phyloP scores from a whole-genome alignment of 164 flowering plant species.

The Chloranthus sessilifolius region DNA sequence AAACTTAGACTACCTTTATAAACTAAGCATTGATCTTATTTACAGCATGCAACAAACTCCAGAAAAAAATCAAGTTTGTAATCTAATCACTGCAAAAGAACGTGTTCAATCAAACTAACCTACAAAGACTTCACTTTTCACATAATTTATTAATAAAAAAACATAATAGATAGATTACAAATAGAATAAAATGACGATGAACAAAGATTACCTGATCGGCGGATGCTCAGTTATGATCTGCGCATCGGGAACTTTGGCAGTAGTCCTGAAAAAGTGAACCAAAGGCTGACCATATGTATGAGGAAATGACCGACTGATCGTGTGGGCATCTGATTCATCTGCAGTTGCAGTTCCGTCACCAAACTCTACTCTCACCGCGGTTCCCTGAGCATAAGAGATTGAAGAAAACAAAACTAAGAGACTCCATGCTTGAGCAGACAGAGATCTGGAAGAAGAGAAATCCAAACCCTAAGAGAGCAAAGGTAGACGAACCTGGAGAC shows the following conservation, averaged over 20 bases:
- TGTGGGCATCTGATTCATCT: constrained; percentile 56
- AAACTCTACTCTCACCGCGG: constrained; percentile 87
- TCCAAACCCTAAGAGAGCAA: constrained; percentile 6
- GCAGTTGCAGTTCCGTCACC: constrained; percentile 77
- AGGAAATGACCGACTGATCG: constrained; percentile 62
- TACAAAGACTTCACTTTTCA: too few relatives aligned
- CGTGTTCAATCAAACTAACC: too few relatives aligned
- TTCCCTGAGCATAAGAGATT: constrained; percentile 49
- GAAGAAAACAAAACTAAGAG: neutral
- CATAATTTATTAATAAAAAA: too few relatives aligned
- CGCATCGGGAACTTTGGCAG: constrained; percentile 78
- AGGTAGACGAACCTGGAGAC: constrained; percentile 64
- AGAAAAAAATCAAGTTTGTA: too few relatives aligned
- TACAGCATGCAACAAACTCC: too few relatives aligned
- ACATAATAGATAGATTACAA: too few relatives aligned
- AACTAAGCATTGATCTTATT: too few relatives aligned
- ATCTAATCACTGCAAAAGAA: too few relatives aligned
- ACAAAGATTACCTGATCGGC: constrained; percentile 70
- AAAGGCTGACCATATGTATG: constrained; percentile 91
- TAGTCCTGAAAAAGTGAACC: constrained; percentile 84
- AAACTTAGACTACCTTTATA: too few relatives aligned
- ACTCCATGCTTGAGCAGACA: neutral
- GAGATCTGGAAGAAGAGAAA: neutral
- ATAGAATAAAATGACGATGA: too few relatives aligned
- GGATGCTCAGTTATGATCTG: constrained; percentile 91